A percentile compares a stretch with the other conserved stretches of the same genome.
phyloP scores from a whole-genome alignment of 176 grass and related monocot genomes.

The Areca catechu region DNA sequence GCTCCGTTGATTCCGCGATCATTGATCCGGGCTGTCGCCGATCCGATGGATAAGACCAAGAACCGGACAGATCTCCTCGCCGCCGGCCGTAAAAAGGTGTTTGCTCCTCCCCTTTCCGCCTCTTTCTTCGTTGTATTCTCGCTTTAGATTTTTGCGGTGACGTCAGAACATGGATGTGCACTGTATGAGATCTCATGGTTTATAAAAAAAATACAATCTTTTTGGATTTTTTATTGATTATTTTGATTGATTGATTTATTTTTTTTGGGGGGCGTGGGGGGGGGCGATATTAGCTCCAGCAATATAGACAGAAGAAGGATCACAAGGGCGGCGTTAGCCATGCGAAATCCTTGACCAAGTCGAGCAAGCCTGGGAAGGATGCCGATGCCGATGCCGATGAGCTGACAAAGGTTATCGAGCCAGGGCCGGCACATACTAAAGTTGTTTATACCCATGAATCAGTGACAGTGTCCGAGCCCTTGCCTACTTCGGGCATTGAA shows the following conservation, averaged over 20 bases:
- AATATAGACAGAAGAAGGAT: conserved; percentile 97
- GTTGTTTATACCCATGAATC: too few species aligned
- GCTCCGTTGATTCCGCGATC: background rate
- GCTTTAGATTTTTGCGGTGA: too few species aligned
- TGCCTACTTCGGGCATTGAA: too few species aligned
- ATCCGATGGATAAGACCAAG: conserved; percentile 37
- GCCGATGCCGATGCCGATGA: conserved; percentile 27
- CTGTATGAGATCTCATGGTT: too few species aligned
- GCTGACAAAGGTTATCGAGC: background rate
- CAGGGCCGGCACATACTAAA: too few species aligned
- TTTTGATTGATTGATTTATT: conserved; percentile 12
- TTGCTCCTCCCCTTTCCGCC: background rate
- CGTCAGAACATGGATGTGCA: too few species aligned
- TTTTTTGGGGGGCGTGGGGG: too few species aligned
- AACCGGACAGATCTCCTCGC: conserved; percentile 76
- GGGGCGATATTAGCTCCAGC: conserved; percentile 66
- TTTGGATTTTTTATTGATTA: conserved; percentile 9
- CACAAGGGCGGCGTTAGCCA: conserved; percentile 28
- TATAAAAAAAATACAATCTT: too few species aligned
- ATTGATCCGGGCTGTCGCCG: conserved; percentile 7
- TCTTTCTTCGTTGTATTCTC: background rate
- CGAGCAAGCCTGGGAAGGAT: conserved; percentile 20
- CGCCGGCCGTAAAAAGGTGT: conserved; percentile 81
- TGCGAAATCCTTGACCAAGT: conserved; percentile 40
- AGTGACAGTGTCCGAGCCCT: too few species aligned